These are phyloP conservation scores for Puccinia horiana DNA, from an alignment of 1,284 basidiomycete genomes.

Conservation along the genomic window DNA sequence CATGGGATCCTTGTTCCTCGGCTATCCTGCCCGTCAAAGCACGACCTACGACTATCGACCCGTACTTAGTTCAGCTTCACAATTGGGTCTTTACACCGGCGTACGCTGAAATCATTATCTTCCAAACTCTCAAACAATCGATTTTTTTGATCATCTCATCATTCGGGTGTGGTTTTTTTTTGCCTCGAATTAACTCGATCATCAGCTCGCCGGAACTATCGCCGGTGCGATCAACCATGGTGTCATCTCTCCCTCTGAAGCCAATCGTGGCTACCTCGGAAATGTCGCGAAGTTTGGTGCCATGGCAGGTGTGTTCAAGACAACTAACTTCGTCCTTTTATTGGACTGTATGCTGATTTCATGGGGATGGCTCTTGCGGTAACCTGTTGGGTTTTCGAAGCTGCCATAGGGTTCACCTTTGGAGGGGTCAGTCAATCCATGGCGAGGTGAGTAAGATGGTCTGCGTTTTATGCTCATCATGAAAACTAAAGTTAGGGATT, in stretches of 20 bases:
- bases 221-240: conserved; percentile 45
- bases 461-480: neutral
- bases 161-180: neutral
- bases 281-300: conserved; percentile 35
- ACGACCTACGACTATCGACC: conserved; percentile 36
- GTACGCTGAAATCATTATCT: conserved; percentile 14
- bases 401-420: conserved; percentile 46
- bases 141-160: neutral
- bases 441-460: conserved; percentile 20
- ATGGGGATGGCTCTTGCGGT: neutral
- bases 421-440: conserved; percentile 28
- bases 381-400: neutral
- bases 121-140: neutral
- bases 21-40: conserved; percentile 16
- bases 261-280: conserved; percentile 39
- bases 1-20: conserved; percentile 47
- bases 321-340: neutral
- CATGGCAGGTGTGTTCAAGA: conserved; percentile 25
- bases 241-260: conserved; percentile 44
- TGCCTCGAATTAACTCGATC: neutral
- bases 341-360: neutral
- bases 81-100: conserved; percentile 38
- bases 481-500: neutral
- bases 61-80: conserved; percentile 21
- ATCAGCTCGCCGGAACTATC: conserved; percentile 40